Evolutionary conservation across 2,329 filamentous ascomycete genomes (phyloP).

Genomic region (Fusarium neocosmosporiellum): DNA sequence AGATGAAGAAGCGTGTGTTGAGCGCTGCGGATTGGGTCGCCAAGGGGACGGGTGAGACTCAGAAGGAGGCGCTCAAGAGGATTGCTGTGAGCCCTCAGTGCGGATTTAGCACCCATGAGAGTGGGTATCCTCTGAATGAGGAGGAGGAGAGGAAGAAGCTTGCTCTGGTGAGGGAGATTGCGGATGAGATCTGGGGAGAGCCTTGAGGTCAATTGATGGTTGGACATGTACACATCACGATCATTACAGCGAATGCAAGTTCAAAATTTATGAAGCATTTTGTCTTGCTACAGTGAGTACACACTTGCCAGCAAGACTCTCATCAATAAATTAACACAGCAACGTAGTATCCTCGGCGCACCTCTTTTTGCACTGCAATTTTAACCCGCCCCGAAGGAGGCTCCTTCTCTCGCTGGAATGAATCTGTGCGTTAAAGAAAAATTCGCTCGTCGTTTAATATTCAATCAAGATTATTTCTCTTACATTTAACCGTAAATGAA

Average conservation of each 20-base stretch:
- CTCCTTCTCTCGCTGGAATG: no score
- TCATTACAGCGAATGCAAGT: neutral
- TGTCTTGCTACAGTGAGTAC: neutral
- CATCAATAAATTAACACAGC: no score
- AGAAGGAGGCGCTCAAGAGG: slow-evolving; percentile 75
- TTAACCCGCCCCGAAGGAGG: neutral
- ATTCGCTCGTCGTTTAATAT: no score
- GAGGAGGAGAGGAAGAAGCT: slow-evolving; percentile 82
- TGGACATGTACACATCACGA: neutral
- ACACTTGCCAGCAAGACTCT: no score
- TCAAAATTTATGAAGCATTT: neutral
- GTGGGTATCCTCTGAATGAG: slow-evolving; percentile 74
- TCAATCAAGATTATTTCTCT: no score
- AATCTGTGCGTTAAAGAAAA: no score
- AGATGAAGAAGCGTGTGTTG: slow-evolving; percentile 69
- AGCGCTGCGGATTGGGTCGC: slow-evolving; percentile 76
- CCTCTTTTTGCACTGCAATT: slow-evolving; percentile 21
- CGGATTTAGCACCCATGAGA: slow-evolving; percentile 79
- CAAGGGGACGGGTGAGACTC: slow-evolving; percentile 71
- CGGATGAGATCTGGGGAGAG: slow-evolving; percentile 75
- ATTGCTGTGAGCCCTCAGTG: slow-evolving; percentile 78
- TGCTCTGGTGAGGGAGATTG: slow-evolving; percentile 75
- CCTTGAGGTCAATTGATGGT: slow-evolving; percentile 21
- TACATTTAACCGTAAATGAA: no score
- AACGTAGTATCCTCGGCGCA: no score